Conservation (phyloP, 495 filamentous ascomycete species). For the Penicillium waksmanii region DNA sequence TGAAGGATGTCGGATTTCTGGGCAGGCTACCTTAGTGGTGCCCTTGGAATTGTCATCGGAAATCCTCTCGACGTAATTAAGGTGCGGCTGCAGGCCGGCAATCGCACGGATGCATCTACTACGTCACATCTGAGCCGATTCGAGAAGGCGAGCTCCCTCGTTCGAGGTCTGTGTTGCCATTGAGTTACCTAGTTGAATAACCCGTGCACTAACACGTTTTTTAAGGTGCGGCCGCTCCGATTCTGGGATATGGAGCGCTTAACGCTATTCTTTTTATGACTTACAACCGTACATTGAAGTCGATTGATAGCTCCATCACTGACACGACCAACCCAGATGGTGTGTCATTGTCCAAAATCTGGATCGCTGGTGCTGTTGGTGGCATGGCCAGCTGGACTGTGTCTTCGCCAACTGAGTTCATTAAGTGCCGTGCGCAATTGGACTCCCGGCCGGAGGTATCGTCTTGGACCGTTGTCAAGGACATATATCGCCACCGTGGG, state of each 20-base stretch:
- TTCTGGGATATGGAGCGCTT: constrained; percentile 84
- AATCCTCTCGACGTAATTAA: constrained; percentile 89
- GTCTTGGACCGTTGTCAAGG: constrained; percentile 64
- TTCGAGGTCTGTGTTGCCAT: constrained; percentile 43
- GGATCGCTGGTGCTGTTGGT: constrained; percentile 73
- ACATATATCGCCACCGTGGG: constrained; percentile 63
- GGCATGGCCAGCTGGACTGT: constrained; percentile 82
- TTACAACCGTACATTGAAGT: constrained; percentile 75
- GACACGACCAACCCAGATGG: constrained; percentile 44
- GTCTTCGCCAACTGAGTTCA: constrained; percentile 81
- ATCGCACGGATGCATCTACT: constrained; percentile 25
- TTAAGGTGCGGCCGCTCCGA: constrained; percentile 74
- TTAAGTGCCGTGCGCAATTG: constrained; percentile 84
- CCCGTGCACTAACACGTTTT: constrained; percentile 1
- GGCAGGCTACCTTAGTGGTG: constrained; percentile 84
- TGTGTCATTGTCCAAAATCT: constrained; percentile 56
- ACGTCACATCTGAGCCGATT: constrained; percentile 39
- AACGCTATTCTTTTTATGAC: constrained; percentile 85
- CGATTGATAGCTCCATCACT: constrained; percentile 51
- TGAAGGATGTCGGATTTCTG: constrained; percentile 76
- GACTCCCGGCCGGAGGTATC: constrained; percentile 41
- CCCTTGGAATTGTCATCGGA: constrained; percentile 79
- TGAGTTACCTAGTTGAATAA: not conserved
- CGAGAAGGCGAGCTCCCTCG: constrained; percentile 48
- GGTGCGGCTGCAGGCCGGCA: constrained; percentile 73